These are phyloP conservation scores for Malus fusca DNA, from an alignment of 306 rosid genomes.

Conservation along the genomic window DNA sequence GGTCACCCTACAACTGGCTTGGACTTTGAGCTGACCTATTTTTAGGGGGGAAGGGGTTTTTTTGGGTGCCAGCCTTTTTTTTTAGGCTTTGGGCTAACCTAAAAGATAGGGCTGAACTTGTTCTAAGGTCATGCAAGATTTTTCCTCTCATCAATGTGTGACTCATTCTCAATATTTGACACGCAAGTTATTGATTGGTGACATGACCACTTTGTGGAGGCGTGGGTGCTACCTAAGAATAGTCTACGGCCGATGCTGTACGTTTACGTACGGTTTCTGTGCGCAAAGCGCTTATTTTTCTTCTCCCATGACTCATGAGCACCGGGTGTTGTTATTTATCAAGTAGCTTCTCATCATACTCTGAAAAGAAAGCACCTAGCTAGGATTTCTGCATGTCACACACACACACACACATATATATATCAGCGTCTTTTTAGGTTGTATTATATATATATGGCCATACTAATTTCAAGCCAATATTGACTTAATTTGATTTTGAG, in stretches of 20 bases:
- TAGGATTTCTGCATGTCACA: background rate
- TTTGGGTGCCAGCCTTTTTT: too few relatives aligned
- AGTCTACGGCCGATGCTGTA: background rate
- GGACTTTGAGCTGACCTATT: too few relatives aligned
- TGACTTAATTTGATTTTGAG: too few relatives aligned
- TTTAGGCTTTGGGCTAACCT: too few relatives aligned
- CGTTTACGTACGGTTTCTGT: background rate
- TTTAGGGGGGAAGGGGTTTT: too few relatives aligned
- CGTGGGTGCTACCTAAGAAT: background rate
- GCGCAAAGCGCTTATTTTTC: background rate
- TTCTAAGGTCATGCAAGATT: too few relatives aligned
- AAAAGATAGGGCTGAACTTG: too few relatives aligned
- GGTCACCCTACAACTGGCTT: too few relatives aligned
- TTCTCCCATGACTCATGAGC: background rate
- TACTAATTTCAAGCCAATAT: background rate
- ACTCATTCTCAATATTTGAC: too few relatives aligned
- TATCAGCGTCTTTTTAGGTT: background rate
- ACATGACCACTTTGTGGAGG: background rate
- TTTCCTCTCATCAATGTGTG: fast-evolving
- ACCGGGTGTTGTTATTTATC: background rate
- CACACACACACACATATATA: background rate
- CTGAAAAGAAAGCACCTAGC: background rate
- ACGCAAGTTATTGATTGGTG: background rate
- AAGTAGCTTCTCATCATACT: background rate
- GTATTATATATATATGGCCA: background rate